Percentiles rank a stretch among this genome's conserved stretches.
Conservation (phyloP, 1,284 basidiomycete species). For the Papiliotrema flavescens region DNA sequence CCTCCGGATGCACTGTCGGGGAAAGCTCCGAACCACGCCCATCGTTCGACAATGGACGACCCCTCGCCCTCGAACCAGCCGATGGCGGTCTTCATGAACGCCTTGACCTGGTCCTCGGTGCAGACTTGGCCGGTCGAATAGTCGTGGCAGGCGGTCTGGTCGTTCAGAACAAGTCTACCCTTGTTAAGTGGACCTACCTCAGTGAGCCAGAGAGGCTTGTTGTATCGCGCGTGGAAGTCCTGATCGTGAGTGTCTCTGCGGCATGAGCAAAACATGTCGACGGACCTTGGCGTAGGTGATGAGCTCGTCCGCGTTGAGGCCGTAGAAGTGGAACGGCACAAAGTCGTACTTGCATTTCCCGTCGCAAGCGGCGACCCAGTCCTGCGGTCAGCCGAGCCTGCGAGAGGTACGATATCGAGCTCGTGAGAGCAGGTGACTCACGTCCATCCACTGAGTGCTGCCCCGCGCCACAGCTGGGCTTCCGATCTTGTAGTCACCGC, state of each 20-base stretch:
- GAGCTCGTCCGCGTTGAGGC: slow-evolving; percentile 25
- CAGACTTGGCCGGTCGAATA: slow-evolving; percentile 21
- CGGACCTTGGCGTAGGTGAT: slow-evolving; percentile 27
- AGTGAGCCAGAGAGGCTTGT: slow-evolving; percentile 38
- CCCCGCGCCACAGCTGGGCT: slow-evolving; percentile 34
- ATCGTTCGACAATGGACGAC: slow-evolving; percentile 23
- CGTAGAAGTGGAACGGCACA: slow-evolving; percentile 39
- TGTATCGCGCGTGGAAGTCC: slow-evolving; percentile 15
- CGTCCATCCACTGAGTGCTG: slow-evolving; percentile 29
- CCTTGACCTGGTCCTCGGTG: slow-evolving; percentile 17
- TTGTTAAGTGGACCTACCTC: slow-evolving; percentile 9
- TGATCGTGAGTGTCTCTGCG: neutral
- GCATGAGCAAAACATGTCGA: neutral
- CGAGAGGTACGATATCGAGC: no score
- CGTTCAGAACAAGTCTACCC: neutral
- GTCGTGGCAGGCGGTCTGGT: slow-evolving; percentile 16
- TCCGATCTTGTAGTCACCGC: slow-evolving; percentile 25
- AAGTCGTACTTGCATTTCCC: slow-evolving; percentile 37
- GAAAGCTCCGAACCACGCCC: slow-evolving; percentile 38
- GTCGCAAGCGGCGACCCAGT: slow-evolving; percentile 29
- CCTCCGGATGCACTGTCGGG: slow-evolving; percentile 7
- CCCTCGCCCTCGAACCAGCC: slow-evolving; percentile 22
- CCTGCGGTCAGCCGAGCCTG: slow-evolving; percentile 6
- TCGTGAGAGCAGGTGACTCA: slow-evolving; percentile 9
- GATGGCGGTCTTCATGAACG: slow-evolving; percentile 31